Conservation (phyloP, 2,329 filamentous ascomycete genomes). For the Tolypocladium pustulatum region DNA sequence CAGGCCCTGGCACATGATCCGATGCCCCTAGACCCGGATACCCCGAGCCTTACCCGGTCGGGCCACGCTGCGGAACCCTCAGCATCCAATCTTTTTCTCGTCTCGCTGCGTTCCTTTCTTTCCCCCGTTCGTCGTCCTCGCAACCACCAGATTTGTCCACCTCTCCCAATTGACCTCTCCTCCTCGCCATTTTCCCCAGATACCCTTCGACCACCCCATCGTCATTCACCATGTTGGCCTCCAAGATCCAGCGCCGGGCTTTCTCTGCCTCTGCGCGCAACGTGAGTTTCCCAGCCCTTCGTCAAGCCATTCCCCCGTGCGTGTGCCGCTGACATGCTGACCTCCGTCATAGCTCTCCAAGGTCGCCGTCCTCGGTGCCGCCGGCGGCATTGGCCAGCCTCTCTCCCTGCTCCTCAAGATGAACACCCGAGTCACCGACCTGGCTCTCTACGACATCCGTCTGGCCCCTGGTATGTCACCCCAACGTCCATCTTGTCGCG, state of each 20-base stretch:
- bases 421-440: slow-evolving; percentile 86
- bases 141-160: slow-evolving; percentile 4
- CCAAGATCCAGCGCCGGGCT: slow-evolving; percentile 62
- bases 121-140: slow-evolving; percentile 11
- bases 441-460: slow-evolving; percentile 96
- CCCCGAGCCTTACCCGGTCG: slow-evolving; percentile 12
- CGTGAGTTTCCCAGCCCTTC: slow-evolving; percentile 39
- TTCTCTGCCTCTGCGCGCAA: slow-evolving; percentile 72
- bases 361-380: slow-evolving; percentile 93
- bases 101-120: slow-evolving; percentile 8
- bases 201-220: slow-evolving; percentile 9
- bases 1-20: neutral
- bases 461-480: slow-evolving; percentile 70
- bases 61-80: neutral
- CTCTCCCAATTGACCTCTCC: slow-evolving; percentile 4
- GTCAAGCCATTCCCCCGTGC: neutral
- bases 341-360: slow-evolving; percentile 66
- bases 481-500: neutral
- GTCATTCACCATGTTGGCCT: slow-evolving; percentile 57
- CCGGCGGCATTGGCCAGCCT: slow-evolving; percentile 96
- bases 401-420: slow-evolving; percentile 97
- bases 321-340: slow-evolving; percentile 4
- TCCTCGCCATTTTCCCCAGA: slow-evolving; percentile 10
- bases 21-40: slow-evolving; percentile 4
- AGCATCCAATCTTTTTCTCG: slow-evolving; percentile 11